These are phyloP conservation scores for Diversispora epigaea DNA, from an alignment of 192 early-diverging fungal species.

Conservation along the genomic window DNA sequence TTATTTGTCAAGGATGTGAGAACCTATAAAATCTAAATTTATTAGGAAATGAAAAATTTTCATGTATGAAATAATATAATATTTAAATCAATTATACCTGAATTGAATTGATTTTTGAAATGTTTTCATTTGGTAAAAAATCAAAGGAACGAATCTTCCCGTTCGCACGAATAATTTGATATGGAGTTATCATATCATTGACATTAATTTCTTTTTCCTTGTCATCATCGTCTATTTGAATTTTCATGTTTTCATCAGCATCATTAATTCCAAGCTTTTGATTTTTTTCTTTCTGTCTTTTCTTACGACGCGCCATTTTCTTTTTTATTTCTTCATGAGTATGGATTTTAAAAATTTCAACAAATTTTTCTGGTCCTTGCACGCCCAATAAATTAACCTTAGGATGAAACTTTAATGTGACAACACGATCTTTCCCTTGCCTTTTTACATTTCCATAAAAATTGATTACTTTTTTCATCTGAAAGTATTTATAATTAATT, in stretches of 20 bases:
- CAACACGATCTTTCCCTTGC: slow-evolving; percentile 77
- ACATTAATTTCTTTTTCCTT: slow-evolving; percentile 59
- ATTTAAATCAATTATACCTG: slow-evolving; percentile 32
- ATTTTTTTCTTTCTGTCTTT: slow-evolving; percentile 74
- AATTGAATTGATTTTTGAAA: slow-evolving; percentile 47
- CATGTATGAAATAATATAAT: neutral
- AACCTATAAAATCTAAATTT: slow-evolving; percentile 40
- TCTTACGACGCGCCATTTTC: slow-evolving; percentile 75
- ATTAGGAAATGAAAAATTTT: neutral
- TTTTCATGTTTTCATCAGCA: slow-evolving; percentile 34
- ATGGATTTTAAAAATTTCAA: slow-evolving; percentile 83
- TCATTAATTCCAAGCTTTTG: slow-evolving; percentile 49
- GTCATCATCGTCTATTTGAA: slow-evolving; percentile 39
- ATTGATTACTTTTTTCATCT: slow-evolving; percentile 65
- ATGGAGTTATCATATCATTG: slow-evolving; percentile 74
- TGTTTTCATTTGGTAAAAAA: slow-evolving; percentile 56
- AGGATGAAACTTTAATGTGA: slow-evolving; percentile 78
- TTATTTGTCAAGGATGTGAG: slow-evolving; percentile 83
- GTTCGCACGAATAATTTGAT: slow-evolving; percentile 68
- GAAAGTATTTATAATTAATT: neutral
- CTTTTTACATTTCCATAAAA: slow-evolving; percentile 78
- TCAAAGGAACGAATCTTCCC: slow-evolving; percentile 84
- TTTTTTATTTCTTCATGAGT: slow-evolving; percentile 80
- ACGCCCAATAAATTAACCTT: slow-evolving; percentile 75
- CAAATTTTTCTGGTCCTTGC: slow-evolving; percentile 73